Conservation (phyloP, 1,284 basidiomycete species). For the Moesziomyces parantarcticus region DNA sequence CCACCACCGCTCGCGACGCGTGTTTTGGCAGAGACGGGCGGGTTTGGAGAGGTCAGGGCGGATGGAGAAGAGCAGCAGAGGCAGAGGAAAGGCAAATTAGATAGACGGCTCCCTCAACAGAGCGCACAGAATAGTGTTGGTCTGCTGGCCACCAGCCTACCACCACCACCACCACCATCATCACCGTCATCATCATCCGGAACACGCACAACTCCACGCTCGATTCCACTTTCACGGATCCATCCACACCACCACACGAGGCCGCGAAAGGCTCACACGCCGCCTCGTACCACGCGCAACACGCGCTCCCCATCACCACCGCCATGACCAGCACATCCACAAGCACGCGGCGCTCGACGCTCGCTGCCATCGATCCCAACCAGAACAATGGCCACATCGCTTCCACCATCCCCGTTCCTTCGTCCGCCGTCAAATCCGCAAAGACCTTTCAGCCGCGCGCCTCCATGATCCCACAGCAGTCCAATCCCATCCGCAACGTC, state of each 20-base stretch:
- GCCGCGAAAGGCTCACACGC: too few species aligned
- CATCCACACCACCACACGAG: too few species aligned
- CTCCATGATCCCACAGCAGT: constrained; percentile 52
- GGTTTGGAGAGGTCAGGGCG: too few species aligned
- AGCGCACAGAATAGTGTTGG: constrained; percentile 5
- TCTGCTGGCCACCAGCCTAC: not conserved
- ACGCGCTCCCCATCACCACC: too few species aligned
- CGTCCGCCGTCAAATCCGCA: constrained; percentile 46
- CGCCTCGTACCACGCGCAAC: too few species aligned
- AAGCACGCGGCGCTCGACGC: constrained; percentile 54
- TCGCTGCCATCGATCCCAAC: constrained; percentile 58
- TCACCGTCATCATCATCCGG: constrained; percentile 5
- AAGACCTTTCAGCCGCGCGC: constrained; percentile 46
- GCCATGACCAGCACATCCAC: constrained; percentile 39
- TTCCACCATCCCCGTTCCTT: constrained; percentile 43
- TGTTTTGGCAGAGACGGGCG: constrained; percentile 41
- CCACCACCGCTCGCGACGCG: constrained; percentile 24
- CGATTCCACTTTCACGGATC: too few species aligned
- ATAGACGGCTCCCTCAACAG: constrained; percentile 9
- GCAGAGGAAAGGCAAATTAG: not conserved
- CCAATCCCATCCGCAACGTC: constrained; percentile 18
- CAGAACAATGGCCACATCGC: constrained; percentile 47
- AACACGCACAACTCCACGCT: too few species aligned
- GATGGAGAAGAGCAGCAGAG: too few species aligned
- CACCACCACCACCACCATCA: constrained; percentile 3